Conservation (phyloP, 305 asterid genomes). For the Rubia balearica region DNA sequence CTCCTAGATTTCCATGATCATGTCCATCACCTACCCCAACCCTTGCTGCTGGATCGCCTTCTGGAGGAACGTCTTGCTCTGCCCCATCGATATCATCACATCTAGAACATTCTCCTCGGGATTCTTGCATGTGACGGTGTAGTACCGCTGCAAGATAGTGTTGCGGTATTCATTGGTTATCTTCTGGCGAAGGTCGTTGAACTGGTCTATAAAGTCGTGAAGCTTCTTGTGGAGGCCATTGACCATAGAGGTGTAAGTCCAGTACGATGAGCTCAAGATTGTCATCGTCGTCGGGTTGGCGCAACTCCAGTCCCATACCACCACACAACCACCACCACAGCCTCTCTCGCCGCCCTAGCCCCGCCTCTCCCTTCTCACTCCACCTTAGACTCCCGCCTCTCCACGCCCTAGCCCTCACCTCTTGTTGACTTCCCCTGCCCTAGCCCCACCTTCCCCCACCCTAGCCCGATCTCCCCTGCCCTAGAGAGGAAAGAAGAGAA, state of each 20-base stretch:
- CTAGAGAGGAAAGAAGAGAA: too few relatives aligned
- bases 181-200: conserved; percentile 41
- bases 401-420: too few relatives aligned
- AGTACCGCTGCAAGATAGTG: conserved; percentile 46
- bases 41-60: conserved; percentile 63
- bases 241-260: conserved; percentile 46
- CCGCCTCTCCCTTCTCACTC: too few relatives aligned
- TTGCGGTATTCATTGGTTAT: conserved; percentile 48
- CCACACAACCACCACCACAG: too few relatives aligned
- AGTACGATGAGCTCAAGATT: conserved; percentile 27
- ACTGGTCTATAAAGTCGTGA: conserved; percentile 42
- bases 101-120: conserved; percentile 41
- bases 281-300: too few relatives aligned
- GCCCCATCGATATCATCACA: conserved; percentile 37
- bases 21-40: conserved; percentile 52
- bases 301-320: too few relatives aligned
- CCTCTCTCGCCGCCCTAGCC: too few relatives aligned
- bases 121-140: conserved; percentile 48
- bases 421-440: too few relatives aligned
- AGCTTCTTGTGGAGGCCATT: conserved; percentile 46
- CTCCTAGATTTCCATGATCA: conserved; percentile 51
- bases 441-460: too few relatives aligned
- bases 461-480: too few relatives aligned
- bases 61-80: conserved; percentile 50
- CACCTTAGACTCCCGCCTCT: too few relatives aligned